phyloP scores from a whole-genome alignment of 2,329 filamentous ascomycete species.

The Rhinocladiella mackenziei region DNA sequence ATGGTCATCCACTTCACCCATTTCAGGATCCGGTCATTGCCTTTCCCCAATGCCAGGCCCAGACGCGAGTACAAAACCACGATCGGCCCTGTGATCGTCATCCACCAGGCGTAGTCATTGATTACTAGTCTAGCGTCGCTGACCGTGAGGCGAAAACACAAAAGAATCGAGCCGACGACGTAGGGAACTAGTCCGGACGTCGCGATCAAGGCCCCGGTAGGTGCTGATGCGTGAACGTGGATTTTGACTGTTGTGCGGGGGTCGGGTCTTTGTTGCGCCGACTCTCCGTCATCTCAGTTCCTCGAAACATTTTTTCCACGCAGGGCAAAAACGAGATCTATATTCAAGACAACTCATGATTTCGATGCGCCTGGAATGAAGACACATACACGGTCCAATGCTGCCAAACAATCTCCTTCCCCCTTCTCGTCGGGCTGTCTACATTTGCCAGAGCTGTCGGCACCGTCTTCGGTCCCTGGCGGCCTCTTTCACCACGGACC shows the following conservation, averaged over 20 bases:
- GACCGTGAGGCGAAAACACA: constrained; percentile 38
- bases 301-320: constrained; percentile 36
- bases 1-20: constrained; percentile 46
- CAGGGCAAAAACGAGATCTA: constrained; percentile 24
- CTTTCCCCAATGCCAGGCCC: constrained; percentile 40
- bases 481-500: background rate
- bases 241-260: background rate
- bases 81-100: constrained; percentile 47
- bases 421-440: constrained; percentile 10
- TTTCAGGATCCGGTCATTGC: constrained; percentile 34
- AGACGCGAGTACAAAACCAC: constrained; percentile 50
- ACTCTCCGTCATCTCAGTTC: background rate
- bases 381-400: no score
- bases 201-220: no score
- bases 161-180: constrained; percentile 45
- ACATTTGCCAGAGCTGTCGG: constrained; percentile 20
- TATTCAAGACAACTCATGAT: background rate
- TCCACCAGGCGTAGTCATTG: constrained; percentile 45
- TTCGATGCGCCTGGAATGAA: no score
- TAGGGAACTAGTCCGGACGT: constrained; percentile 44
- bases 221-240: no score
- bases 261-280: constrained; percentile 1
- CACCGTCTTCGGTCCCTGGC: constrained; percentile 4
- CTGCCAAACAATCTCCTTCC: constrained; percentile 4
- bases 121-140: constrained; percentile 30